A percentile compares a stretch with the other conserved stretches of the same genome.
phyloP scores from a whole-genome alignment of 2,329 filamentous ascomycete species.

The Penicillium sp. region DNA sequence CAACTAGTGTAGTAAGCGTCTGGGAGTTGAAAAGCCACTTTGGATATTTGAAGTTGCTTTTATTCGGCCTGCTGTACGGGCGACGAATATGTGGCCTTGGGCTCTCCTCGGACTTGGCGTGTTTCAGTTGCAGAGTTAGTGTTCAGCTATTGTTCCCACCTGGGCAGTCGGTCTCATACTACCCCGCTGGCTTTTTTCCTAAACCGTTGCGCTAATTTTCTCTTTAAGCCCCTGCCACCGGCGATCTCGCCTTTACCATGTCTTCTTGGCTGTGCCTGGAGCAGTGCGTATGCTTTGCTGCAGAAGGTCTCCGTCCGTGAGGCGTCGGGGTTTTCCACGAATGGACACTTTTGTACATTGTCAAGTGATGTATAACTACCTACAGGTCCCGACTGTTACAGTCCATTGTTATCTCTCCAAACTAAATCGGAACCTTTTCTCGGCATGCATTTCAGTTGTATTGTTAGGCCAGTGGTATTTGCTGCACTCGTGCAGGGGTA shows the following conservation, averaged over 20 bases:
- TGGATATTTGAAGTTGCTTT: neutral
- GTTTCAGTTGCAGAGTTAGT: neutral
- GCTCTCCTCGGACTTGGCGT: neutral
- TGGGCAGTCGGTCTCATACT: slow-evolving; percentile 8
- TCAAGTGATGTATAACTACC: neutral
- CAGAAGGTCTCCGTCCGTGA: neutral
- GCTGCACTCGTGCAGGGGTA: slow-evolving; percentile 26
- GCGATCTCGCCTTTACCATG: neutral
- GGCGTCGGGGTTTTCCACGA: slow-evolving; percentile 12
- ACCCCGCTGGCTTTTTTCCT: neutral
- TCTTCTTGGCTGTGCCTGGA: neutral
- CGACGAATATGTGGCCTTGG: neutral
- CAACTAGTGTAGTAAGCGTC: no score
- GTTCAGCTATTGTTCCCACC: slow-evolving; percentile 4
- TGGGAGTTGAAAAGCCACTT: no score
- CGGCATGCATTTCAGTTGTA: slow-evolving; percentile 6
- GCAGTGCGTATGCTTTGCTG: neutral
- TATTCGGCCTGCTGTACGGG: slow-evolving; percentile 1
- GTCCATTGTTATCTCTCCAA: neutral
- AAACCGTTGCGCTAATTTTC: neutral
- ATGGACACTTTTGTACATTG: neutral
- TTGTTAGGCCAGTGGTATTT: slow-evolving; percentile 7
- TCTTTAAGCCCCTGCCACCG: neutral
- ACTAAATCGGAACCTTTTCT: no score
- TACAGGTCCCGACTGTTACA: neutral